Evolutionary conservation across 2,329 filamentous ascomycete genomes (phyloP), one percentile per base, ranked within the genome.

Genomic region (Exophiala oligosperma): DNA sequence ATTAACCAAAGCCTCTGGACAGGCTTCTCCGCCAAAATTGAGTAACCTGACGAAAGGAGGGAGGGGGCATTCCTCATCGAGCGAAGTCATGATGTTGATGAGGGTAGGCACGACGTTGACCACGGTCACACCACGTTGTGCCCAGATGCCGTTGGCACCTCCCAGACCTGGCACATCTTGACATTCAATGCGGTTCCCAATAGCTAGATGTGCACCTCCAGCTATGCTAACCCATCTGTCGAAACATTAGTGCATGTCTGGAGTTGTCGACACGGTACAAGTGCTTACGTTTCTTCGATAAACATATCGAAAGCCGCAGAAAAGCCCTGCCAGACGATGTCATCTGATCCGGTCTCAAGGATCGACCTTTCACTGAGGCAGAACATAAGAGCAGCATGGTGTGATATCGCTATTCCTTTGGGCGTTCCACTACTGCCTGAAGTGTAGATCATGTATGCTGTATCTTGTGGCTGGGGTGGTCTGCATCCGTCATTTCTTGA

Each of bases 391-490:
- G 46, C 46, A 17, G 46, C 46, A 49, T 49, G 46, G n/a, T 44
- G 41, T 11, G 41, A 44, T 44, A 44, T 44, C 11, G 41, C 41
- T 21, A 44, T 44, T 9, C 79, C 3, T 35, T 35, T 35, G 32
- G 32, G 32, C 7, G 32, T 35, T 9, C 32, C 32, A 9, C 41
- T 44, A 44, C 41, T 44, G 7, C 41, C 41, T 11, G 41, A 44
- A 12, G 41, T 44, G 41, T 44, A 44, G 41, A 44, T 44, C 5
- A 44, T 44, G n/a, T 44, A 44, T 12, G 41, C 41, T 8, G 41
- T 44, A 11, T 44, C 41, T 44, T 26, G 17, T 44, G 41, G 41
- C 41, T 17, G 41, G 41, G 41, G 41, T 21, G 32, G 46, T 49
- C 24, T 29, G 14, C 24, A 29, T n/a, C 17, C 24, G 46, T 49